Conservation (phyloP, 164 flowering plant species). For the Vitis riparia region DNA sequence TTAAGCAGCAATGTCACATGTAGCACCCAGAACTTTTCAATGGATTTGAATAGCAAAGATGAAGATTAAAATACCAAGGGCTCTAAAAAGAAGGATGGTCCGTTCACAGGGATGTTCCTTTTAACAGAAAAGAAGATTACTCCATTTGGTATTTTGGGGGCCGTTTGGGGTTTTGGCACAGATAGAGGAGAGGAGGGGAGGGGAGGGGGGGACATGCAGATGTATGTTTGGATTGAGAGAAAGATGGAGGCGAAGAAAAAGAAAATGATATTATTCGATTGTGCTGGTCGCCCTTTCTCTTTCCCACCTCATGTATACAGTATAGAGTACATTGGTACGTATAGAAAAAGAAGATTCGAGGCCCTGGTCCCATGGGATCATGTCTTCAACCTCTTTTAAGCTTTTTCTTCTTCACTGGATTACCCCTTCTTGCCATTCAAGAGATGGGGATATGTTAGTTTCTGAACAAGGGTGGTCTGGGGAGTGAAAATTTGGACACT, state of each 20-base stretch:
- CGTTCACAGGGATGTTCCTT: too few species aligned
- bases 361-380: too few species aligned
- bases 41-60: too few species aligned
- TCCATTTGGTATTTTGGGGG: not conserved
- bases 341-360: too few species aligned
- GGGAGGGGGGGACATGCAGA: not conserved
- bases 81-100: too few species aligned
- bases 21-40: too few species aligned
- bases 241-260: slow-evolving; percentile 16
- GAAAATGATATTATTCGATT: slow-evolving; percentile 26
- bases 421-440: not conserved
- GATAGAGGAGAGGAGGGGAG: not conserved
- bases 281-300: slow-evolving; percentile 14
- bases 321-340: too few species aligned
- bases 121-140: too few species aligned
- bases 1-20: too few species aligned
- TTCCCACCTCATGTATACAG: not conserved
- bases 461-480: not conserved
- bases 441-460: not conserved
- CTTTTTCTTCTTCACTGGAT: not conserved
- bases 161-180: not conserved
- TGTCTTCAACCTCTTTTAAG: too few species aligned
- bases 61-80: too few species aligned
- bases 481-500: not conserved
- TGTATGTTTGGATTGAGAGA: slow-evolving; percentile 2